Base-by-base conservation (phyloP, 306 rosid genomes). In the Fragaria vesca region DNA sequence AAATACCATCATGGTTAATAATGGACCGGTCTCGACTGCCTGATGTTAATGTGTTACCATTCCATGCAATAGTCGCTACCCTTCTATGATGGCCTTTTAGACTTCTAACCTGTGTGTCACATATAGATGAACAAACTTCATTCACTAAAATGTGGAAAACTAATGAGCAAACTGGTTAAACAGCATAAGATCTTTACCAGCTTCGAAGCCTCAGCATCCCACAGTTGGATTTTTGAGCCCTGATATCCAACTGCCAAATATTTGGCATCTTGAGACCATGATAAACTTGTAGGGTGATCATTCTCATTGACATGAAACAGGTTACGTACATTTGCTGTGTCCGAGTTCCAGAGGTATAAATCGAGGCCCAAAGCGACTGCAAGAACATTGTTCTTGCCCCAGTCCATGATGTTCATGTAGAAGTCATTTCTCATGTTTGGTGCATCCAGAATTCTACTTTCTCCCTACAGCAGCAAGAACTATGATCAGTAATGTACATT, bases 11-110 rank as follows among this genome's bases (percentile, higher is more conserved):
- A 82, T 88, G 96, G 58, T 90, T 89, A 62, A 89, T 86, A 71
- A 92, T 92, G 71, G 80, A 83, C 71, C 52, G 83, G 88, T 92
- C 97, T 58, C 84, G 90, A 84, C 97, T 87, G 81, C 97, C 97
- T 7, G 97, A 88, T 30, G 97, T 92, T 79, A 92, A 85, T 83
- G 74, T 76, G 76, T 80, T 83, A 57, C 85, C 85, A 67, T 90
- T 89, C 97, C 97, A 90, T n/a, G 91, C 77, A 40, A 79, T 34
- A 61, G 88, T 66, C 72, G 83, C 91, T 72, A 92, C 63, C 84
- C 96, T 86, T 34, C 79, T 47, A 62, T 26, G 69, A 61, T 92
- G 97, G 72, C 87, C 90, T 68, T 82, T 78, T 20, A 92, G 84
- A 40, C 28, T 68, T 76, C 96, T 87, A 63, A 91, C 58, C 97